Conservation (phyloP, 106 monocot genomes). For the Allium cepa region DNA sequence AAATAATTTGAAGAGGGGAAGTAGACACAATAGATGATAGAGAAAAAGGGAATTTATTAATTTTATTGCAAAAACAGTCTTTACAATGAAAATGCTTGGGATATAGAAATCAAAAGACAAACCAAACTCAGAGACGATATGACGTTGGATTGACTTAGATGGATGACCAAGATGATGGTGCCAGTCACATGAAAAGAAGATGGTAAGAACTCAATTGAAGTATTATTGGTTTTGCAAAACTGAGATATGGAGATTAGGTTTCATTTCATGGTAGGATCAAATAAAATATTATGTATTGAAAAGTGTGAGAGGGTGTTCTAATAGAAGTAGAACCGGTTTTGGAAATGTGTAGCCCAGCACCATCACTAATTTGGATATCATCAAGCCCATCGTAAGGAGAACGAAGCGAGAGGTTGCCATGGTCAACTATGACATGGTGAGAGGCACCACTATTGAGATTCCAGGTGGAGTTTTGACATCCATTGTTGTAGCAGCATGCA, state of each 20-base stretch:
- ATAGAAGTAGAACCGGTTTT: no score
- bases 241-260: no score
- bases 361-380: neutral
- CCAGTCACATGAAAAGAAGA: neutral
- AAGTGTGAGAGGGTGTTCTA: no score
- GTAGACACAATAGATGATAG: neutral
- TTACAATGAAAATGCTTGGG: neutral
- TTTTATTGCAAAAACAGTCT: slow-evolving; percentile 5
- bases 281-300: no score
- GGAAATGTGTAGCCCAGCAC: neutral
- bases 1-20: neutral
- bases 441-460: neutral
- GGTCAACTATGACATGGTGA: neutral
- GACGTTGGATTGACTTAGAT: neutral
- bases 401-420: neutral
- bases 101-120: no score
- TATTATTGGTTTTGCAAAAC: no score
- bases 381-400: neutral
- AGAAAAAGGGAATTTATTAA: neutral
- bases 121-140: no score
- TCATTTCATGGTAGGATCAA: no score
- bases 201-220: no score
- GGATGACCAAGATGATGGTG: neutral
- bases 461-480: neutral
- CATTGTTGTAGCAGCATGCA: neutral